Evolutionary conservation across 1,284 basidiomycete genomes (phyloP).

Genomic region (Cutaneotrichosporon daszewskae): DNA sequence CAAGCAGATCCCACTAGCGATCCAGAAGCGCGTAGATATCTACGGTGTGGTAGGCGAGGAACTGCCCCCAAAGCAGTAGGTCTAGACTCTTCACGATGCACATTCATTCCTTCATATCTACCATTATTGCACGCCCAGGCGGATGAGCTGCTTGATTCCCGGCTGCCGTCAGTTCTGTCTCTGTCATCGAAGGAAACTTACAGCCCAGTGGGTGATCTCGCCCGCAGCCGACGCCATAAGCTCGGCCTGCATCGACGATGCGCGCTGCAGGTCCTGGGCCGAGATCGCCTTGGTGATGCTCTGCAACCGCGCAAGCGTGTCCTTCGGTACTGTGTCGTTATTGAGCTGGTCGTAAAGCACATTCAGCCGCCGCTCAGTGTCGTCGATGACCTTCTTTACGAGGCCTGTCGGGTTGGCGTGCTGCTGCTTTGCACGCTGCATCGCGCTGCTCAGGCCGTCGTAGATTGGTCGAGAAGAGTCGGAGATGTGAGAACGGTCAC

Average conservation of each 20-base stretch:
- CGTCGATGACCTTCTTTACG: slow-evolving; percentile 78
- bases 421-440: slow-evolving; percentile 62
- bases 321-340: slow-evolving; percentile 74
- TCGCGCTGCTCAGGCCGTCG: slow-evolving; percentile 59
- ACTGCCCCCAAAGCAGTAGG: too few relatives aligned
- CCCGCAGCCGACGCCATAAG: slow-evolving; percentile 69
- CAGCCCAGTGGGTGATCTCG: slow-evolving; percentile 79
- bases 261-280: slow-evolving; percentile 62
- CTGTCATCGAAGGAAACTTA: too few relatives aligned
- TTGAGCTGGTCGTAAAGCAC: slow-evolving; percentile 85
- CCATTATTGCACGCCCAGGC: slow-evolving; percentile 21
- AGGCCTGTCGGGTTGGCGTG: slow-evolving; percentile 47
- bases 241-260: slow-evolving; percentile 71
- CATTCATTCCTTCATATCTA: slow-evolving; percentile 4
- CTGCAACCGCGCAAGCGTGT: slow-evolving; percentile 63
- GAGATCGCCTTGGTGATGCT: slow-evolving; percentile 67
- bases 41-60: slow-evolving; percentile 29
- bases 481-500: slow-evolving; percentile 87
- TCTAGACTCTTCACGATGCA: neutral
- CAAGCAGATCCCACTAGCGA: slow-evolving; percentile 37
- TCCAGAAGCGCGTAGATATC: slow-evolving; percentile 36
- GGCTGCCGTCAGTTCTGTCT: slow-evolving; percentile 46
- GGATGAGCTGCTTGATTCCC: slow-evolving; percentile 67
- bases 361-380: slow-evolving; percentile 80
- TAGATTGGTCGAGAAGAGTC: slow-evolving; percentile 63